Percentiles rank a stretch among this genome's conserved stretches.
Conservation (phyloP, 805 yeast genomes). For the Candida xiaguanensis region DNA sequence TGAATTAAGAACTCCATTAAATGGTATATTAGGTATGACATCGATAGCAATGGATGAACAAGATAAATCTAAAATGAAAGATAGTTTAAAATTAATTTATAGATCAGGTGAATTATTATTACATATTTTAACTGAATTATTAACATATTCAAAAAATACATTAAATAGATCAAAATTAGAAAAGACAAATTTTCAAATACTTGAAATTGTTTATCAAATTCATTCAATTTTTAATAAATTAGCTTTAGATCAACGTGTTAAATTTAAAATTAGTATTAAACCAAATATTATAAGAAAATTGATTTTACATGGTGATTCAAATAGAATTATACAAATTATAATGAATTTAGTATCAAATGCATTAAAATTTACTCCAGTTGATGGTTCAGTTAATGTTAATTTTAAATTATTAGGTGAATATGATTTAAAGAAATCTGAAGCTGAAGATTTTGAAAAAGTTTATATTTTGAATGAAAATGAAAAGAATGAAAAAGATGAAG, state of each 20-base stretch:
- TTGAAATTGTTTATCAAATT: slow-evolving; percentile 81
- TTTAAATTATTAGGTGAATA: slow-evolving; percentile 66
- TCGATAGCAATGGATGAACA: slow-evolving; percentile 88
- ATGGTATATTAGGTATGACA: slow-evolving; percentile 95
- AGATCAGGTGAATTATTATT: slow-evolving; percentile 86
- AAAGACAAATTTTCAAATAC: slow-evolving; percentile 70
- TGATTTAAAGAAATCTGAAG: slow-evolving; percentile 46
- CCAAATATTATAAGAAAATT: slow-evolving; percentile 61
- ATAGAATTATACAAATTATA: slow-evolving; percentile 83
- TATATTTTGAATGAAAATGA: slow-evolving; percentile 27
- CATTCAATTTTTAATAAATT: slow-evolving; percentile 79
- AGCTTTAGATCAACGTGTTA: slow-evolving; percentile 73
- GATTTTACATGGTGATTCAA: slow-evolving; percentile 81
- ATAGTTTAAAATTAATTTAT: slow-evolving; percentile 75
- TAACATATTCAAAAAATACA: slow-evolving; percentile 91
- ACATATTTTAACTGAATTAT: slow-evolving; percentile 84
- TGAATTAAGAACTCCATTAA: slow-evolving; percentile 90
- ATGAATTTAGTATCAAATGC: slow-evolving; percentile 91
- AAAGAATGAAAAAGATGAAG: background rate
- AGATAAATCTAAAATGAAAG: slow-evolving; percentile 63
- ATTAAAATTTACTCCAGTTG: slow-evolving; percentile 88
- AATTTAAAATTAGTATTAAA: slow-evolving; percentile 52
- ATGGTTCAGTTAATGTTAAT: slow-evolving; percentile 70
- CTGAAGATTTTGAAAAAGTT: slow-evolving; percentile 43
- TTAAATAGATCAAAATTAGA: slow-evolving; percentile 80